Conservation (phyloP, 352 stramenopile genomes). For the Phytopythium ostracodes region DNA sequence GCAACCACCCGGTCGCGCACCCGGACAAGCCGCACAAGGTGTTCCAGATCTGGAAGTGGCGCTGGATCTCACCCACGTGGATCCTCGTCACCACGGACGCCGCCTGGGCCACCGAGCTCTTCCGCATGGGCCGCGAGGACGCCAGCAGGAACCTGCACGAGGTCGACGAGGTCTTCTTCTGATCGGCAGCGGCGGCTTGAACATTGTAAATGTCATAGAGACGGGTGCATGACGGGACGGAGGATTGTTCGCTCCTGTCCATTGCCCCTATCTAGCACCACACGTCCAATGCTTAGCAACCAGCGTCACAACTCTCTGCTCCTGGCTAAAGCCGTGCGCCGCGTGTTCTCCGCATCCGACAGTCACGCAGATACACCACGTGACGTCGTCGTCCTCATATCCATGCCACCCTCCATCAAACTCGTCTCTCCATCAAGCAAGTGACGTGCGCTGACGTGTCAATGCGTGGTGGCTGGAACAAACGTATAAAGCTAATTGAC, state of each 20-base stretch:
- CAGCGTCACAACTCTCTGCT: too few relatives aligned
- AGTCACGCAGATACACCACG: neutral
- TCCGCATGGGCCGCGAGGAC: conserved; percentile 76
- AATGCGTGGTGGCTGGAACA: neutral
- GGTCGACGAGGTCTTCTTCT: conserved; percentile 57
- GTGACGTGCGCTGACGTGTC: neutral
- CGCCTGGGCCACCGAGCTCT: conserved; percentile 69
- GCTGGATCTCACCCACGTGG: conserved; percentile 73
- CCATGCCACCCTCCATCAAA: too few relatives aligned
- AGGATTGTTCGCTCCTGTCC: too few relatives aligned
- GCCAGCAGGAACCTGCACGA: conserved; percentile 63
- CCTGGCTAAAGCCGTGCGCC: neutral
- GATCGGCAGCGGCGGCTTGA: neutral
- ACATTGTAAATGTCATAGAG: neutral
- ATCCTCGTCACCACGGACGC: conserved; percentile 71
- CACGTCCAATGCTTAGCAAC: too few relatives aligned
- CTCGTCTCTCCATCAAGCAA: neutral
- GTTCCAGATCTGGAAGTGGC: conserved; percentile 84
- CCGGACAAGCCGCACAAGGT: conserved; percentile 59
- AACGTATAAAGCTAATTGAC: too few relatives aligned
- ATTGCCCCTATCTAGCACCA: neutral
- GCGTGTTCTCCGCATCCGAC: neutral
- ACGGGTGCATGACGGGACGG: neutral
- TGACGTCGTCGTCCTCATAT: too few relatives aligned
- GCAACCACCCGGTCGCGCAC: conserved; percentile 59